Conservation (phyloP, 2,329 filamentous ascomycete species). For the Aspergillus candidus region DNA sequence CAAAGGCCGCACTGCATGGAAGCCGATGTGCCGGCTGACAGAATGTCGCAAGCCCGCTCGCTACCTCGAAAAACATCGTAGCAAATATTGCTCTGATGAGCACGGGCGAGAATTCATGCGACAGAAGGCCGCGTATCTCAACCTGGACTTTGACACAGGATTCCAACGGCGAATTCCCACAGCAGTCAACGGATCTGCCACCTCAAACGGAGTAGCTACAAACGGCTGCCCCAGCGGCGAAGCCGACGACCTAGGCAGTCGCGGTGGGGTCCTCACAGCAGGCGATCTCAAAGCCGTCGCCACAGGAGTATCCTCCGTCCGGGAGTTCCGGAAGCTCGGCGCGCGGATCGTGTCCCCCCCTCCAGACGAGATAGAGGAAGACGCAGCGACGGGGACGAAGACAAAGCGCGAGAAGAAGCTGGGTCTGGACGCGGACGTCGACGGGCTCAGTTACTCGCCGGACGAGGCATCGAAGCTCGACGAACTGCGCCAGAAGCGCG, state of each 20-base stretch:
- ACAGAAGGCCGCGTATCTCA: constrained; percentile 26
- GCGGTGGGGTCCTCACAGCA: constrained; percentile 37
- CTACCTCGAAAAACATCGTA: constrained; percentile 32
- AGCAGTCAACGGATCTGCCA: neutral
- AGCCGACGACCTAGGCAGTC: constrained; percentile 33
- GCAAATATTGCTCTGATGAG: constrained; percentile 47
- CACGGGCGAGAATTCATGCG: constrained; percentile 44
- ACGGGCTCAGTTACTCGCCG: constrained; percentile 29
- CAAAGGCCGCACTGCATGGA: constrained; percentile 44
- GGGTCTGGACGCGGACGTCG: constrained; percentile 24
- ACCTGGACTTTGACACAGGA: constrained; percentile 13
- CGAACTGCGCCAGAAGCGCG: constrained; percentile 29
- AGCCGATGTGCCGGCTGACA: constrained; percentile 44
- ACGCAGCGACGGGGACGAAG: constrained; percentile 10
- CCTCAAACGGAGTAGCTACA: constrained; percentile 2
- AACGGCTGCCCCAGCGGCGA: constrained; percentile 10
- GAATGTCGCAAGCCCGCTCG: constrained; percentile 44
- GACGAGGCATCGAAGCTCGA: constrained; percentile 36
- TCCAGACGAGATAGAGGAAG: constrained; percentile 17
- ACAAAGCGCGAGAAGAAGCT: constrained; percentile 20
- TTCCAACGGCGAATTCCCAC: constrained; percentile 9
- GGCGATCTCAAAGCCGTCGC: constrained; percentile 39
- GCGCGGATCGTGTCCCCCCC: constrained; percentile 32
- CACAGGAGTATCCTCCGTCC: constrained; percentile 31
- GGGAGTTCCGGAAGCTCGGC: constrained; percentile 39